Percentiles rank a stretch among this genome's conserved stretches.
Evolutionary conservation across 345 rosid species (phyloP).

Genomic region (Punica granatum): DNA sequence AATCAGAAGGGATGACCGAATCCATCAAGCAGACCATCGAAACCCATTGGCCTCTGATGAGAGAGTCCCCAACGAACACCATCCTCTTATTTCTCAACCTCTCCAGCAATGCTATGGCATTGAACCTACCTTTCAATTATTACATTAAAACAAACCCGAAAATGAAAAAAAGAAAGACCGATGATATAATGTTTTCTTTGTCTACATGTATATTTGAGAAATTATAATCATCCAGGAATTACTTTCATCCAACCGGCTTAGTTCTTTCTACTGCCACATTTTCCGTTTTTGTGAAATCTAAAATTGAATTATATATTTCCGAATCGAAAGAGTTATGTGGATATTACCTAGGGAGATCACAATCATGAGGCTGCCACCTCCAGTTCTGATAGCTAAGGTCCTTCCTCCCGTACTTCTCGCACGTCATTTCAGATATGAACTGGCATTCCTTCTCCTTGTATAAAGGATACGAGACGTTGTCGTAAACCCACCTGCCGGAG

Average conservation of each 20-base stretch:
- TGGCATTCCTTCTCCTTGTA: constrained; percentile 71
- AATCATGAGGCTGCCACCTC: constrained; percentile 88
- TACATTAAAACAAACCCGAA: constrained; percentile 15
- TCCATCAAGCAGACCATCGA: constrained; percentile 89
- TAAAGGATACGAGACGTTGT: constrained; percentile 56
- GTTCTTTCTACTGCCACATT: no score
- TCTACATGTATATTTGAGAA: no score
- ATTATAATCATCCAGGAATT: no score
- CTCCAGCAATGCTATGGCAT: constrained; percentile 64
- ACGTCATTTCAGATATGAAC: constrained; percentile 72
- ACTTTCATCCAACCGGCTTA: no score
- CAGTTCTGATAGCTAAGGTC: constrained; percentile 56
- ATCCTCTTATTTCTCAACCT: constrained; percentile 84
- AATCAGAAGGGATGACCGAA: constrained; percentile 37
- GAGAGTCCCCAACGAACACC: constrained; percentile 83
- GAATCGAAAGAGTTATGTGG: not conserved
- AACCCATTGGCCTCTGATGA: constrained; percentile 90
- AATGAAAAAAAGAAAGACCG: not conserved
- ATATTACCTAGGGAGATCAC: constrained; percentile 60
- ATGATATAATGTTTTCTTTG: no score
- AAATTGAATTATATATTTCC: no score
- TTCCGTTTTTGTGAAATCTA: no score
- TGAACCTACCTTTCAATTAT: constrained; percentile 42
- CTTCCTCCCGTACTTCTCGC: constrained; percentile 75
- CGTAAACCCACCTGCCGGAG: constrained; percentile 71